phyloP scores from a whole-genome alignment of 495 filamentous ascomycete genomes.

The Podospora bellae-mahoneyi region DNA sequence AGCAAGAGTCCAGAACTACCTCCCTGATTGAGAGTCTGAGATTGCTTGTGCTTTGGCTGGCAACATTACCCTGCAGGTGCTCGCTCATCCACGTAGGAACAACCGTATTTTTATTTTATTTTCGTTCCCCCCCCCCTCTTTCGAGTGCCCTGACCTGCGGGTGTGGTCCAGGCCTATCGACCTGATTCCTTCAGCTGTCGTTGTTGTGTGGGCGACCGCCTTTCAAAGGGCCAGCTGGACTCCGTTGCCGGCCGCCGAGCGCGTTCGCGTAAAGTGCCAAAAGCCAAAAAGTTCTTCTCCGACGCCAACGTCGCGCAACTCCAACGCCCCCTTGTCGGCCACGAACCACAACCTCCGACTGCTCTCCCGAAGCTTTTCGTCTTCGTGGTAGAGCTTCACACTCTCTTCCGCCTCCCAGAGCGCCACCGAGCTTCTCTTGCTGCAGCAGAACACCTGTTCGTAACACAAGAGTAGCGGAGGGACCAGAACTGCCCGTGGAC shows the following conservation, averaged over 20 bases:
- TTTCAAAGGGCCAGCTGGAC: slow-evolving; percentile 4
- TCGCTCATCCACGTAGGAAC: slow-evolving; percentile 13
- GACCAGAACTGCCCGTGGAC: not conserved
- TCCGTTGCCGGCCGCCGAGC: slow-evolving; percentile 13
- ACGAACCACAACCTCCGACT: slow-evolving; percentile 14
- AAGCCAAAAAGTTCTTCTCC: slow-evolving; percentile 24
- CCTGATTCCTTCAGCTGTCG: not conserved
- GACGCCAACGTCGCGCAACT: slow-evolving; percentile 18
- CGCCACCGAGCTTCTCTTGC: slow-evolving; percentile 1
- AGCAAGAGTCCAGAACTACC: slow-evolving; percentile 25
- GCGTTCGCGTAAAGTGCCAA: slow-evolving; percentile 23
- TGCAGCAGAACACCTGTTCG: not conserved
- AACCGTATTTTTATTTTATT: not conserved
- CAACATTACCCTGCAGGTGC: not conserved
- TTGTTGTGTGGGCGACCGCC: slow-evolving; percentile 1
- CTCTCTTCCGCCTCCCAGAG: slow-evolving; percentile 7
- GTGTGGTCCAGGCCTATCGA: not conserved
- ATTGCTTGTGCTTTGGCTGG: slow-evolving; percentile 14
- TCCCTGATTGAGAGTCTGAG: not conserved
- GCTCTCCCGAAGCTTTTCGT: not conserved
- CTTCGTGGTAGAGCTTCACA: slow-evolving; percentile 7
- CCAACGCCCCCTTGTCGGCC: slow-evolving; percentile 10
- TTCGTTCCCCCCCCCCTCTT: not conserved
- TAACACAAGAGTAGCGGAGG: slow-evolving; percentile 13
- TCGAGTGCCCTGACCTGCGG: slow-evolving; percentile 4